phyloP scores from a whole-genome alignment of 345 rosid species.

The Hypericum androsaemum region DNA sequence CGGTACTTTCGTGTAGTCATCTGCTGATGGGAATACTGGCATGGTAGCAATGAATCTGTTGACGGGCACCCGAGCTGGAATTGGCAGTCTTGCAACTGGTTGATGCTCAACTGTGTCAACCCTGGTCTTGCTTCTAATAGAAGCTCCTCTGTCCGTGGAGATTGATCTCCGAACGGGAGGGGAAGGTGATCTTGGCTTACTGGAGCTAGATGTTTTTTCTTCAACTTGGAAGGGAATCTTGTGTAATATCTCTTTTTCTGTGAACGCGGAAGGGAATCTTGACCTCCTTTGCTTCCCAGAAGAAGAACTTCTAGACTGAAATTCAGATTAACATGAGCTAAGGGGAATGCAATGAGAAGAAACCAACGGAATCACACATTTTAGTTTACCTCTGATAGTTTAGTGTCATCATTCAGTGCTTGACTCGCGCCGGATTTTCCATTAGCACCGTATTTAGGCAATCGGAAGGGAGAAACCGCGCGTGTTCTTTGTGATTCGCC shows the following conservation, averaged over 20 bases:
- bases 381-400: constrained; percentile 44
- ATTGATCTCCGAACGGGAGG: constrained; percentile 68
- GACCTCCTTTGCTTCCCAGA: constrained; percentile 80
- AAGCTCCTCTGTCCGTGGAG: constrained; percentile 75
- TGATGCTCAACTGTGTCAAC: constrained; percentile 47
- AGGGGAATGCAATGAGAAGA: background rate
- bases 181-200: constrained; percentile 57
- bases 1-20: constrained; percentile 22
- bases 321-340: constrained; percentile 4
- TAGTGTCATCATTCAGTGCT: constrained; percentile 36
- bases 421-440: constrained; percentile 49
- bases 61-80: constrained; percentile 74
- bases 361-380: background rate
- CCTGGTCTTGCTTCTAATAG: constrained; percentile 43
- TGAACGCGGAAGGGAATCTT: constrained; percentile 51
- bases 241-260: constrained; percentile 48
- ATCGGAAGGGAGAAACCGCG: constrained; percentile 76
- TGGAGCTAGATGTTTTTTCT: constrained; percentile 30
- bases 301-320: constrained; percentile 75
- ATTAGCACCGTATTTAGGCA: constrained; percentile 43
- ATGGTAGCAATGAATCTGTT: constrained; percentile 44
- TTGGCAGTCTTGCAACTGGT: constrained; percentile 48
- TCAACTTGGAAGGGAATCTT: constrained; percentile 40
- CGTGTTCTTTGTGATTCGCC: constrained; percentile 57
- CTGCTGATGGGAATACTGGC: constrained; percentile 33